Percentiles rank a stretch among this genome's conserved stretches.
phyloP scores from a whole-genome alignment of 2,329 filamentous ascomycete species.

The Colletotrichum kahawae region DNA sequence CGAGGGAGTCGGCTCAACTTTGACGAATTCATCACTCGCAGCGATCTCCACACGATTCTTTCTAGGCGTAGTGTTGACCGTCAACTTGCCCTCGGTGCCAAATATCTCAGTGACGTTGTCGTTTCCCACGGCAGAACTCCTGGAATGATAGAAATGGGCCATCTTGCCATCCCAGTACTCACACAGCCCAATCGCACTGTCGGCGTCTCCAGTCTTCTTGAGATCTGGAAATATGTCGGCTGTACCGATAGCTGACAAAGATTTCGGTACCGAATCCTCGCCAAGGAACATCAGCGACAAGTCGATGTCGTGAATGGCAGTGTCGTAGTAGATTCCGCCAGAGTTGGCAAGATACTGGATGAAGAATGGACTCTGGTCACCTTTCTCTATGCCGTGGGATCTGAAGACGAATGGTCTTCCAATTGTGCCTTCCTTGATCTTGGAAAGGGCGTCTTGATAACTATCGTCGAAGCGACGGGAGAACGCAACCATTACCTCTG shows the following conservation, averaged over 20 bases:
- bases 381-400: constrained; percentile 70
- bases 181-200: constrained; percentile 48
- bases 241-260: not conserved
- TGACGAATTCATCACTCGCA: constrained; percentile 25
- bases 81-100: constrained; percentile 41
- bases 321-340: constrained; percentile 74
- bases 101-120: constrained; percentile 47
- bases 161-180: constrained; percentile 49
- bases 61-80: constrained; percentile 34
- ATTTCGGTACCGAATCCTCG: not conserved
- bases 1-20: constrained; percentile 25
- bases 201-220: constrained; percentile 34
- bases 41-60: constrained; percentile 28
- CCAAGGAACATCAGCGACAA: not conserved
- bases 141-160: constrained; percentile 46
- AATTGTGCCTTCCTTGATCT: constrained; percentile 58
- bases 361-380: constrained; percentile 69
- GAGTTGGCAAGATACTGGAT: constrained; percentile 68
- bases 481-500: constrained; percentile 54
- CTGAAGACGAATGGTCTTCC: constrained; percentile 65
- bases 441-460: constrained; percentile 63
- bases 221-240: not conserved
- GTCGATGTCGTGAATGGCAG: constrained; percentile 69
- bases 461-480: constrained; percentile 64
- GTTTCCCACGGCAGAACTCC: constrained; percentile 46